Conservation (phyloP, 352 stramenopile genomes). For the Lagenidium giganteum region DNA sequence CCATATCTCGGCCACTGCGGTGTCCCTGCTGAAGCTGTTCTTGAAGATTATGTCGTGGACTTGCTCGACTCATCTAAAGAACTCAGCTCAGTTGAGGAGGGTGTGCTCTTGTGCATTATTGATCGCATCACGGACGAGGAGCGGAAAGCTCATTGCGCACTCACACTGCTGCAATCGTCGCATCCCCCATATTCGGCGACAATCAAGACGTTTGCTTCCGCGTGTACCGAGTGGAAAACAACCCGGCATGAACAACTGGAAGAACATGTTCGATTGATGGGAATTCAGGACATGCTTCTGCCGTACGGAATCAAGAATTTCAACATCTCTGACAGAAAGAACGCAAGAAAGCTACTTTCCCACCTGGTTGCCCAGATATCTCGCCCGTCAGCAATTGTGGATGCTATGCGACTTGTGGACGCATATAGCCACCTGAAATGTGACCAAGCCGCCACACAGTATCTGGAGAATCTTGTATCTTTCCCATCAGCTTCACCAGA, state of each 20-base stretch:
- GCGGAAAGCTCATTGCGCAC: too few species aligned
- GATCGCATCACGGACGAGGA: too few species aligned
- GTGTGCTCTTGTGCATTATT: too few species aligned
- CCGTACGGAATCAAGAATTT: slow-evolving; percentile 38
- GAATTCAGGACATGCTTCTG: slow-evolving; percentile 53
- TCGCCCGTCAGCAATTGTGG: slow-evolving; percentile 20
- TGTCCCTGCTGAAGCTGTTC: slow-evolving; percentile 22
- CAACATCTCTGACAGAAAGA: slow-evolving; percentile 30
- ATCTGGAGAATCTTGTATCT: slow-evolving; percentile 40
- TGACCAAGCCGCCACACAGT: slow-evolving; percentile 27
- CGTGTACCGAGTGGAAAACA: slow-evolving; percentile 19
- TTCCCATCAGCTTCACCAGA: too few species aligned
- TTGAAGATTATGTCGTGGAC: too few species aligned
- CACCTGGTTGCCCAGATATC: slow-evolving; percentile 40
- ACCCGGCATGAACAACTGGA: slow-evolving; percentile 32
- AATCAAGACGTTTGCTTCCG: slow-evolving; percentile 28
- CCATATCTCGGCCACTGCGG: slow-evolving; percentile 35
- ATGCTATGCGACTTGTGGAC: slow-evolving; percentile 45
- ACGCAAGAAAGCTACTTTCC: slow-evolving; percentile 23
- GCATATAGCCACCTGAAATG: slow-evolving; percentile 32
- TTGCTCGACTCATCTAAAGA: too few species aligned
- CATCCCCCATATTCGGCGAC: slow-evolving; percentile 35
- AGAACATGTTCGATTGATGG: slow-evolving; percentile 45
- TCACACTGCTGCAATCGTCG: too few species aligned
- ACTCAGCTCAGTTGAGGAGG: too few species aligned